Evolutionary conservation across 495 filamentous ascomycete species (phyloP).

Genomic region (Rhypophila decipiens): DNA sequence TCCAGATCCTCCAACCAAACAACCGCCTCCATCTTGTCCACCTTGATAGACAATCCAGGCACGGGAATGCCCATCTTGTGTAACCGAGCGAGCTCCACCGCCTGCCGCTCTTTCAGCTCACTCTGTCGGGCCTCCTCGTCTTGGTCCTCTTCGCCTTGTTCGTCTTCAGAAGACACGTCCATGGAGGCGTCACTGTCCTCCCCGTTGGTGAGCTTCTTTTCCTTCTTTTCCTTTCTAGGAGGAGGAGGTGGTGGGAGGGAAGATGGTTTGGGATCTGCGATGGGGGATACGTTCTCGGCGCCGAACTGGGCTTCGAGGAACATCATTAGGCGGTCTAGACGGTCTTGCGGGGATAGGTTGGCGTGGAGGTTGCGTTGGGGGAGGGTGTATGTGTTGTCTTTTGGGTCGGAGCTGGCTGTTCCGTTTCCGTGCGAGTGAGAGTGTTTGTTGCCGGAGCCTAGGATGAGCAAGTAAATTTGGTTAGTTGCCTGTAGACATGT

Average conservation of each 20-base stretch:
- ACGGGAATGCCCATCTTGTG: constrained; percentile 78
- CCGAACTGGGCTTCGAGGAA: constrained; percentile 98
- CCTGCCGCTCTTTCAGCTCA: constrained; percentile 32
- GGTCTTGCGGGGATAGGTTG: constrained; percentile 61
- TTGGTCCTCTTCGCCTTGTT: constrained; percentile 31
- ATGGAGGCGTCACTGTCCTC: constrained; percentile 31
- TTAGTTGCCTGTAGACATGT: background rate
- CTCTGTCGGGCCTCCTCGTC: constrained; percentile 30
- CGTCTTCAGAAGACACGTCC: constrained; percentile 30
- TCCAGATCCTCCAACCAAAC: constrained; percentile 90
- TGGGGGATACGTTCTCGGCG: constrained; percentile 62
- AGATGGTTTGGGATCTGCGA: constrained; percentile 58
- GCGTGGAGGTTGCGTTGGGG: constrained; percentile 63
- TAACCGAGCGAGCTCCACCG: constrained; percentile 58
- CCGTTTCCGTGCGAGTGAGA: constrained; percentile 34
- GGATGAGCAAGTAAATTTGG: background rate
- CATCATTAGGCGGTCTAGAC: constrained; percentile 78
- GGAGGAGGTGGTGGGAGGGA: constrained; percentile 12
- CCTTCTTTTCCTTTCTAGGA: constrained; percentile 20
- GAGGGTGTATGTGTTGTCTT: constrained; percentile 27
- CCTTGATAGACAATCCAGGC: constrained; percentile 77
- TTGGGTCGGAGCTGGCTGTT: constrained; percentile 29
- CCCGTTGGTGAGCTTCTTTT: constrained; percentile 1
- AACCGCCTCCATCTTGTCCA: constrained; percentile 80
- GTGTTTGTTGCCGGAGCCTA: constrained; percentile 50